These are phyloP conservation scores for Suhomyces wounanorum DNA, from an alignment of 1,139 yeast genomes.

Conservation along the genomic window DNA sequence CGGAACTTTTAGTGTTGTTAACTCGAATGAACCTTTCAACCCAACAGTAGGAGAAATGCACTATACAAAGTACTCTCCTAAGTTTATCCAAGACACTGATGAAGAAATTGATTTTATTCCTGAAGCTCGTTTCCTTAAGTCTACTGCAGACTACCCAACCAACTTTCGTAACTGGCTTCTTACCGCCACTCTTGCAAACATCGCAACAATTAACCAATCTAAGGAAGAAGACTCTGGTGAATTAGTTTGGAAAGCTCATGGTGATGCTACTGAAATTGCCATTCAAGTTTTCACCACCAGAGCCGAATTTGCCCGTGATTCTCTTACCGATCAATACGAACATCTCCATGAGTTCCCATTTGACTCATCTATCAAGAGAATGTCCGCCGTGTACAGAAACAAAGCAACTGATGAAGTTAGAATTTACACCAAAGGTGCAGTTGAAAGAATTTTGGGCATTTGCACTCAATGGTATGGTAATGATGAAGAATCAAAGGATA, in stretches of 20 bases:
- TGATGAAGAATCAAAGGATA: slow-evolving; percentile 19
- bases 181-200: slow-evolving; percentile 38
- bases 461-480: slow-evolving; percentile 38
- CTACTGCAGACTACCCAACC: slow-evolving; percentile 13
- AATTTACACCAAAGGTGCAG: slow-evolving; percentile 55
- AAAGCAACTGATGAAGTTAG: slow-evolving; percentile 16
- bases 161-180: slow-evolving; percentile 26
- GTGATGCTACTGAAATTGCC: slow-evolving; percentile 43
- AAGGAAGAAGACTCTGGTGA: slow-evolving; percentile 30
- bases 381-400: slow-evolving; percentile 45
- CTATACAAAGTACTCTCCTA: slow-evolving; percentile 27
- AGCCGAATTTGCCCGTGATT: slow-evolving; percentile 26
- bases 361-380: slow-evolving; percentile 45
- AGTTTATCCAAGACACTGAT: slow-evolving; percentile 28
- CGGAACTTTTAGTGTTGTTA: slow-evolving; percentile 35
- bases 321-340: slow-evolving; percentile 17
- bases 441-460: slow-evolving; percentile 47
- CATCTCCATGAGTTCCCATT: slow-evolving; percentile 37
- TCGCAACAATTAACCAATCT: slow-evolving; percentile 32
- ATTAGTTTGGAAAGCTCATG: slow-evolving; percentile 37
- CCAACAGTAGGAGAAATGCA: slow-evolving; percentile 36
- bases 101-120: slow-evolving; percentile 34
- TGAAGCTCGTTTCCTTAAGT: slow-evolving; percentile 11
- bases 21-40: slow-evolving; percentile 44
- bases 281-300: slow-evolving; percentile 36